Conservation (phyloP, 352 stramenopile genomes). For the Stramenopiles sp. region DNA sequence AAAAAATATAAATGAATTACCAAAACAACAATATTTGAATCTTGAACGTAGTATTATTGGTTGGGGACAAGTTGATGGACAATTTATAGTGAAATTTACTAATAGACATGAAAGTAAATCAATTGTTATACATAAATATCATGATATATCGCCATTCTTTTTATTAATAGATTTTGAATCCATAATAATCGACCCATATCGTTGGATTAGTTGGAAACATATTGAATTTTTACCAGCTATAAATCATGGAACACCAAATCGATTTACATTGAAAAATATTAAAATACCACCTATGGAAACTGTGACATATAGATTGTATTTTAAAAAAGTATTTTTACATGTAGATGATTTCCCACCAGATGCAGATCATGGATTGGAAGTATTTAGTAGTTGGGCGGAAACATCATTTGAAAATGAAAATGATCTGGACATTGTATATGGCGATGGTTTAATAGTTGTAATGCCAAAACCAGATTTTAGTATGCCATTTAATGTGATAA, state of each 20-base stretch:
- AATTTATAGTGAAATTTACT: no score
- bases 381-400: constrained; percentile 29
- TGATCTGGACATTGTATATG: constrained; percentile 8
- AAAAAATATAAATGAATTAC: no score
- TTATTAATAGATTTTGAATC: no score
- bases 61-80: no score
- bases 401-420: not conserved
- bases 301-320: constrained; percentile 40
- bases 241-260: constrained; percentile 30
- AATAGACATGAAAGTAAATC: no score
- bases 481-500: constrained; percentile 72
- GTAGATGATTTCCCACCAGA: constrained; percentile 53
- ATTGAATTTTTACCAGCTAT: constrained; percentile 40
- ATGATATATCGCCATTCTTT: no score
- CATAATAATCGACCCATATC: no score
- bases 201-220: no score
- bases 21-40: no score
- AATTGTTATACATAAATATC: no score
- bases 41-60: no score
- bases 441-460: constrained; percentile 42
- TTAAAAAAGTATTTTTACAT: constrained; percentile 52
- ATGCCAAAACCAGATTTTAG: constrained; percentile 60
- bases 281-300: constrained; percentile 26
- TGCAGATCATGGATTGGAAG: constrained; percentile 55
- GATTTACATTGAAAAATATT: constrained; percentile 34